Base-by-base conservation (phyloP, 1,139 yeast species). In the Kodamaea ohmeri region DNA sequence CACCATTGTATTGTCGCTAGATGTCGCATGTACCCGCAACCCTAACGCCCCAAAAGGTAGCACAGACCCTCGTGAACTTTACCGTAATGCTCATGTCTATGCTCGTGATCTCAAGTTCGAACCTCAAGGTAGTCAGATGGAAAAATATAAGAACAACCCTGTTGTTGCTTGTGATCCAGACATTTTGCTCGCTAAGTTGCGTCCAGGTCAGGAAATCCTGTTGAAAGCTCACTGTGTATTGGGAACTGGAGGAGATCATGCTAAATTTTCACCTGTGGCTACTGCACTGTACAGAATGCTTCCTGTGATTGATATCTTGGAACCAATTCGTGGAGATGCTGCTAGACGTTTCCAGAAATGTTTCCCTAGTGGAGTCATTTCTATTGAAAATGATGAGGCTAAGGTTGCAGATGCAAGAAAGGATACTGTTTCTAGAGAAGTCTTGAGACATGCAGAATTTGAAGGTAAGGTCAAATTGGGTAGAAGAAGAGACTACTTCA, bases 351-450 rank as follows among this genome's bases (percentile, higher is more conserved):
- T 92, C 65, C 89, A 86, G 60, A 76, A 77, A 52, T 90, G 97
- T 63, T 92, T 92, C 73, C 94, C 97, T 26, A 74, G 83, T 3
- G 98, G 98, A 24, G 98, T 92, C 33, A 77, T 92, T 59, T 96
- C 76, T 21, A 78, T 92, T 48, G 71, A 83, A 52, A 60, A 73
- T 18, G 95, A 82, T 33, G 78, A 78, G 51, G 97, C 98, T 0
- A 76, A 59, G 50, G 95, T 92, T 15, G 75, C 80, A 46, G 96
- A 92, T 61, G 78, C 97, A 2, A 79, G 98, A 67, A 83, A 79
- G 57, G 98, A 92, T 62, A 92, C 98, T 2, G 98, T 92, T 31
- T 87, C 96, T 6, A 79, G 98, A 64, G 98, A 92, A 63, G 97
- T 90, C 9, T 73, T 92, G 52, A 81, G 98, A 63, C 96, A 92